phyloP scores from a whole-genome alignment of 1,284 basidiomycete genomes.

The Inonotus hispidus region DNA sequence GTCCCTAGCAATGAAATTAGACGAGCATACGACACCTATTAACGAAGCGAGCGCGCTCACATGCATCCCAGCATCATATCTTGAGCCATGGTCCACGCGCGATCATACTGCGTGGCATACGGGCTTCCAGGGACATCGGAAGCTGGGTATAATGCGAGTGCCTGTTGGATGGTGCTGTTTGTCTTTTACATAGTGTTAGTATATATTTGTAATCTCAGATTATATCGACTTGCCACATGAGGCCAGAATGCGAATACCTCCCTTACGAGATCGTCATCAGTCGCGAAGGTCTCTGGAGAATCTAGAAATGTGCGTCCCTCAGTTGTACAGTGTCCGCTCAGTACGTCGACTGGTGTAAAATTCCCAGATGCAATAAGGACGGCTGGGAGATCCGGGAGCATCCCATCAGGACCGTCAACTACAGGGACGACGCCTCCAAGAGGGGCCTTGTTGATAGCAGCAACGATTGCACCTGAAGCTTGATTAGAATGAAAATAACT shows the following conservation, averaged over 20 bases:
- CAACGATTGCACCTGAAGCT: constrained; percentile 31
- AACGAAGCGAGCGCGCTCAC: constrained; percentile 25
- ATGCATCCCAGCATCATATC: constrained; percentile 43
- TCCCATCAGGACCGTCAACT: constrained; percentile 32
- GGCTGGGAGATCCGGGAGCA: constrained; percentile 40
- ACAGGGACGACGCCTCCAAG: constrained; percentile 31
- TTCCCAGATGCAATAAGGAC: constrained; percentile 34
- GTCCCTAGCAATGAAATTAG: constrained; percentile 30
- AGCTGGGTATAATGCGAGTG: constrained; percentile 35
- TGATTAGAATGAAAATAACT: background rate
- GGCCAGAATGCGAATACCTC: constrained; percentile 35
- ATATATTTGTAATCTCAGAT: background rate
- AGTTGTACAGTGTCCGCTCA: constrained; percentile 41
- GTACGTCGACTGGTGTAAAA: constrained; percentile 35
- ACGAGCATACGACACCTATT: background rate
- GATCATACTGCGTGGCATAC: constrained; percentile 37
- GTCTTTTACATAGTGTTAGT: background rate
- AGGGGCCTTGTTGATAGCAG: constrained; percentile 33
- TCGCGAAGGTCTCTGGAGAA: constrained; percentile 33
- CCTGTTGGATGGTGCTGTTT: constrained; percentile 31
- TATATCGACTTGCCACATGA: constrained; percentile 28
- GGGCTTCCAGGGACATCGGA: constrained; percentile 32
- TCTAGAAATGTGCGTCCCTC: constrained; percentile 38
- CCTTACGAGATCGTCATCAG: constrained; percentile 35
- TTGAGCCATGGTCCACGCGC: constrained; percentile 38